Base-by-base conservation (phyloP, 2,329 filamentous ascomycete species). In the Myriosclerotinia duriaeana region DNA sequence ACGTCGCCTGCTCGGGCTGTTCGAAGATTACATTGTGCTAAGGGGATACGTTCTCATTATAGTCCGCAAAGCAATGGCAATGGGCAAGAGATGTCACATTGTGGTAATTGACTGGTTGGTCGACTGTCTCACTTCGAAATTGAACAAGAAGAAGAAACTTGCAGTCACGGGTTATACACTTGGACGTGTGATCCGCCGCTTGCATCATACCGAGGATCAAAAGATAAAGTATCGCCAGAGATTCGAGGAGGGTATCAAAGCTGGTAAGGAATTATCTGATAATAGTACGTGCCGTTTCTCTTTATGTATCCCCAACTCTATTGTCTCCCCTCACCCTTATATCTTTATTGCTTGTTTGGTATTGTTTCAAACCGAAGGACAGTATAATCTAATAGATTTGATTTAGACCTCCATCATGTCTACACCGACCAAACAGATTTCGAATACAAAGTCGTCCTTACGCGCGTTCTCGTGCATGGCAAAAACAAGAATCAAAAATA, bases 381-480 rank as follows among this genome's bases (percentile, higher is more conserved):
- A 38, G 30, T 5, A 4, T 5, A 26, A 50, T 14, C 59, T 67
- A 54, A 67, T 22, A n/a, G 12, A 56, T 26, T 58, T 0, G 66
- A 42, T 20, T 56, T 66, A 89, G 87, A 81, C 44, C 79, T 85
- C n/a, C 86, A 87, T 73, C 87, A 86, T 68, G 76, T 90, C 68
- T 92, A 89, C 76, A 78, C 77, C 22, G 91, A 95, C 74, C 65
- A 72, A 3, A 83, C 83, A 0, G 84, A 82, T 58, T 91, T 92
- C 74, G 76, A 79, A 5, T 92, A 92, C 77, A 81, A 87, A 64
- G 78, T 91, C 66, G 80, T 81, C 0, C 78, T 95, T 17, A 82
- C 82, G 3, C 84, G 89, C 74, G 74, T 84, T 77, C 76, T 81
- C 74, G 50, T 76, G 68, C 74, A 76, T 17, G 71, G 72, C 5